A percentile compares a stretch with the other conserved stretches of the same genome.
phyloP scores from a whole-genome alignment of 768 basidiomycete species.

The Tulasnella sp. region DNA sequence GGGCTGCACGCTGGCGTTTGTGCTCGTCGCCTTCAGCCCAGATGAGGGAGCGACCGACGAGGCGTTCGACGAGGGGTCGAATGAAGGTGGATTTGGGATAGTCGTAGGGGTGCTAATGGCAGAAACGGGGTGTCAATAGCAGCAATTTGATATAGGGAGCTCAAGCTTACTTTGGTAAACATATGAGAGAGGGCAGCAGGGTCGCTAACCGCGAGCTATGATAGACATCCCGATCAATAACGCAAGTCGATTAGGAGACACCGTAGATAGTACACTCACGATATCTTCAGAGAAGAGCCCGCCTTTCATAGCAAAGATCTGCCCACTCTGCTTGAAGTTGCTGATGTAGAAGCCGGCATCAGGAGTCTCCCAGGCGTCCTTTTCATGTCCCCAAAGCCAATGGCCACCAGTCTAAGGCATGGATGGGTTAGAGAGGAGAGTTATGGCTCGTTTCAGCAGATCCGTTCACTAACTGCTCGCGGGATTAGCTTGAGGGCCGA shows the following conservation, averaged over 20 bases:
- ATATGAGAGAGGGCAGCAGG: conserved; percentile 22
- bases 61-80: conserved; percentile 27
- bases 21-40: conserved; percentile 35
- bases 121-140: no score
- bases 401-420: conserved; percentile 3
- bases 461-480: not conserved
- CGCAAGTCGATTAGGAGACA: no score
- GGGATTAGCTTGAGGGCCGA: not conserved
- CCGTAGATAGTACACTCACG: no score
- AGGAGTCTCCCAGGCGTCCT: conserved; percentile 15
- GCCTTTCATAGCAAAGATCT: conserved; percentile 12
- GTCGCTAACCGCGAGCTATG: conserved; percentile 23
- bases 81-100: conserved; percentile 22
- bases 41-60: conserved; percentile 29
- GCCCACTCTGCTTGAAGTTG: not conserved
- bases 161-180: not conserved
- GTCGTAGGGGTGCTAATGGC: not conserved
- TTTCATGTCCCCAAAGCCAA: conserved; percentile 23
- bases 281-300: not conserved
- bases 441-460: no score
- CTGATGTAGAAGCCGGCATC: conserved; percentile 20
- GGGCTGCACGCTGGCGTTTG: conserved; percentile 22
- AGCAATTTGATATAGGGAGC: no score
- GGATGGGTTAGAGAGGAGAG: not conserved
- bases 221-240: no score